Evolutionary conservation across 139 green algal genomes (phyloP), one percentile per base, ranked within the genome.

Genomic region (Haematococcus lacustris): DNA sequence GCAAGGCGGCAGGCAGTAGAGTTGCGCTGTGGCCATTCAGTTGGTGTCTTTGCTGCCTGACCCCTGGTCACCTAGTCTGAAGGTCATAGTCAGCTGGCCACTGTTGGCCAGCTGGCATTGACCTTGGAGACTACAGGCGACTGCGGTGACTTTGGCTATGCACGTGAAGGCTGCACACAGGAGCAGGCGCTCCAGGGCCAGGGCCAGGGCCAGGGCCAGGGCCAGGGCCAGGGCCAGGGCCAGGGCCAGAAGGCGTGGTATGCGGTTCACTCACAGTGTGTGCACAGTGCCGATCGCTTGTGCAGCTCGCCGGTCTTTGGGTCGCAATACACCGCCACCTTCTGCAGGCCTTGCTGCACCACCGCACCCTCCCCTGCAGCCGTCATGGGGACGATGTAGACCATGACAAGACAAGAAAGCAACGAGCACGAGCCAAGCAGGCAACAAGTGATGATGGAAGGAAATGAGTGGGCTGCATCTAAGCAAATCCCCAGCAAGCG

Each of bases 331-430:
- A 71, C 51, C 5, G 71, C 71, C 43, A 82, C 73, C 76, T 88
- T 85, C 38, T 61, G 38, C 2, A 43, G 3, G 35, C 83, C 83
- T 41, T 85, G 23, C 71, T 83, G 77, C 53, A 82, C 51, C 34
- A 86, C 73, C 28, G 71, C 63, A 38, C 76, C 77, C 37, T 74
- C 63, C 30, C 66, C 76, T 71, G 78, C 53, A 50, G 28, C 38
- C n/a, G n/a, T n/a, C n/a, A n/a, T n/a, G n/a, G n/a, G n/a, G n/a
- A 9, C 32, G 28, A 25, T 47, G 62, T 23, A 41, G 34, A 3
- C 38, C 9, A 25, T 38, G 26, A 40, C 38, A 43, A 63, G 66
- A 43, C 40, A 38, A 30, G 63, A 34, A 51, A 34, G 38, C 37
- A 3, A 7, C 21, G 17, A 21, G 34, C 61, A 26, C n/a, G 66